Base-by-base conservation (phyloP, 805 yeast genomes). In the Candida xiaguanensis region DNA sequence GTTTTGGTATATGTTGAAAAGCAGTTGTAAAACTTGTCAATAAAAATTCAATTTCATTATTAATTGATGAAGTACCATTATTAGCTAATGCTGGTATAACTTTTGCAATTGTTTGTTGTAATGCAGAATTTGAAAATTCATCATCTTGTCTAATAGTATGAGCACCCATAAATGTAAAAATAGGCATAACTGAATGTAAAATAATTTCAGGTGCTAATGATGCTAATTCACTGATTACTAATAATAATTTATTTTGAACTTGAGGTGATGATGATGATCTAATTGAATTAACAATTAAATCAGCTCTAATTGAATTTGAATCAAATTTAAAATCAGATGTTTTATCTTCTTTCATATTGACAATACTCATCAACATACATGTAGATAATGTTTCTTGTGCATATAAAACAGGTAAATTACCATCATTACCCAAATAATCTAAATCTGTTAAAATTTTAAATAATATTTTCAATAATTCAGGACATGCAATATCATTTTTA, bases 101-200 rank as follows among this genome's bases (percentile, higher is more conserved):
- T 51, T 85, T 82, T 16, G 84, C 66, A 36, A 93, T 83, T 2
- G 99, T 91, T 57, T 87, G 93, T 53, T 89, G 95, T 46, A 93
- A 88, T 32, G 90, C 97, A 48, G 85, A 85, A 23, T 84, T 84
- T 0, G 97, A 88, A 55, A 86, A 91, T 56, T 88, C 97, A 60
- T 93, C 98, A 59, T 93, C 99, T 63, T 93, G 96, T 53, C 96
- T 82, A 38, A 93, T 78, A 11, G 97, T 90, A 54, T 89, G 95
- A 9, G 98, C 95, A 43, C 99, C 99, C 98, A 93, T 93, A 53
- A 93, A 93, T 1, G 99, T 93, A 70, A 93, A 93, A 37, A 93
- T 91, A n/a, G 99, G 99, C 99, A 93, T 93, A 7, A 93, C 96
- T 2, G 96, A 85, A 63, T 93, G 98, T 39, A 93, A 68, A 20